Evolutionary conservation across 805 yeast genomes (phyloP), one percentile per base, ranked within the genome.

Genomic region (Martiniozyma abietophila): DNA sequence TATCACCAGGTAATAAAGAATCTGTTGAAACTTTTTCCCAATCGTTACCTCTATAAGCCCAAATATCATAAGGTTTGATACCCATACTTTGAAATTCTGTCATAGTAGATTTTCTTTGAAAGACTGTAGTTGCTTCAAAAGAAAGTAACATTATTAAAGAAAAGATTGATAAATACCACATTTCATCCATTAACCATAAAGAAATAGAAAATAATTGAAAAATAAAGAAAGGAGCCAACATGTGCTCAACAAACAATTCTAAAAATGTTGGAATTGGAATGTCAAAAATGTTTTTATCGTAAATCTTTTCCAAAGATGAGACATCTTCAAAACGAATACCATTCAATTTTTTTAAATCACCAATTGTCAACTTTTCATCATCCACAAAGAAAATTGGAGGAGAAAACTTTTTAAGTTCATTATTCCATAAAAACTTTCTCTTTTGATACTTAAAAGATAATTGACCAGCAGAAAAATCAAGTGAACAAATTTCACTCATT

Each of bases 71-170:
- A 10, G 98, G 96, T 58, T 85, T 85, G 47, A 92, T 79, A 48
- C 96, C 95, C 98, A 92, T 92, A 30, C 92, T 78, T 61, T 94
- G 86, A 62, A 92, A 92, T 62, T 92, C 98, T 35, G 77, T 66
- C 86, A 92, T 79, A 31, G 98, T 92, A 7, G 85, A 66, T 64
- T 94, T 81, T 62, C 97, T 81, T 67, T 92, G 97, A 66, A 77
- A 89, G 17, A 92, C 97, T 17, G 94, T 84, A 22, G 96, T 84
- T 57, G 78, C 80, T 61, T 92, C 98, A 64, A 92, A 92, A 4
- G 94, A 72, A 21, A 89, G 79, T 46, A 92, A 69, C 94, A 89
- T 89, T 59, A 92, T 78, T 46, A 89, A 65, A 20, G 94, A 82
- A 61, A 92, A 86, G 39, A 92, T 63, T 4, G 97, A 85, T 54